Percentiles rank a stretch among this genome's conserved stretches.
Evolutionary conservation across 352 stramenopile species (phyloP).

Genomic region (Globisporangium uncinulatum): DNA sequence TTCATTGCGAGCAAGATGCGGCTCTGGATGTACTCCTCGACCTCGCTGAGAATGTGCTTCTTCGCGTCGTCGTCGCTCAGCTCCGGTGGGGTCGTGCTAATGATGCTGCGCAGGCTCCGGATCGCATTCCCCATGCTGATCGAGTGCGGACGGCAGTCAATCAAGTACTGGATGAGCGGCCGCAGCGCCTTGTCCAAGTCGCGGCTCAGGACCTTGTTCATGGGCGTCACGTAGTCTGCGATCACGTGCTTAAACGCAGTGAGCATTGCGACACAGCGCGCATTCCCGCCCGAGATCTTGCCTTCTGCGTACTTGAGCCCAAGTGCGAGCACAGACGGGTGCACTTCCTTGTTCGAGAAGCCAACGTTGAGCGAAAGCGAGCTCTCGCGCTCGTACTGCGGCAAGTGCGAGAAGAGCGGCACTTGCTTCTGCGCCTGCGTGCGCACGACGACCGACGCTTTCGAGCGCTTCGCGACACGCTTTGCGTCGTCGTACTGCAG

Average conservation of each 20-base stretch:
- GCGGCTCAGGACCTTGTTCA: constrained; percentile 71
- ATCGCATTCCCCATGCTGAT: constrained; percentile 97
- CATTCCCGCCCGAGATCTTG: constrained; percentile 88
- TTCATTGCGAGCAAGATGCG: constrained; percentile 90
- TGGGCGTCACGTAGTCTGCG: constrained; percentile 82
- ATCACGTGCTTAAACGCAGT: constrained; percentile 89
- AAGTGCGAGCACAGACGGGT: constrained; percentile 87
- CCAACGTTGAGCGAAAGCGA: constrained; percentile 69
- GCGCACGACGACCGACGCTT: constrained; percentile 57
- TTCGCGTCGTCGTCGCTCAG: constrained; percentile 85
- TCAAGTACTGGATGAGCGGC: constrained; percentile 93
- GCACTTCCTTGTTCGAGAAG: constrained; percentile 75
- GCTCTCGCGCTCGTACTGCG: constrained; percentile 78
- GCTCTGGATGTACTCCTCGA: constrained; percentile 93
- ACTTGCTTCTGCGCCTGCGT: constrained; percentile 80
- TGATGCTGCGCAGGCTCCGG: constrained; percentile 82
- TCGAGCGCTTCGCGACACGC: constrained; percentile 69
- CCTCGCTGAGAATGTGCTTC: constrained; percentile 80
- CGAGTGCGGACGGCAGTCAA: constrained; percentile 90
- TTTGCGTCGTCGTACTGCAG: constrained; percentile 81
- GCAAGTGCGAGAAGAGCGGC: constrained; percentile 79
- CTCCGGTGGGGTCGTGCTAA: constrained; percentile 83
- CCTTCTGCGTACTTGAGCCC: constrained; percentile 91
- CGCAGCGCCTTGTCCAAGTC: constrained; percentile 90
- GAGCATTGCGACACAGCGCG: constrained; percentile 92